Conservation (phyloP, 2,329 filamentous ascomycete species). For the Sclerotiophoma versabilis region DNA sequence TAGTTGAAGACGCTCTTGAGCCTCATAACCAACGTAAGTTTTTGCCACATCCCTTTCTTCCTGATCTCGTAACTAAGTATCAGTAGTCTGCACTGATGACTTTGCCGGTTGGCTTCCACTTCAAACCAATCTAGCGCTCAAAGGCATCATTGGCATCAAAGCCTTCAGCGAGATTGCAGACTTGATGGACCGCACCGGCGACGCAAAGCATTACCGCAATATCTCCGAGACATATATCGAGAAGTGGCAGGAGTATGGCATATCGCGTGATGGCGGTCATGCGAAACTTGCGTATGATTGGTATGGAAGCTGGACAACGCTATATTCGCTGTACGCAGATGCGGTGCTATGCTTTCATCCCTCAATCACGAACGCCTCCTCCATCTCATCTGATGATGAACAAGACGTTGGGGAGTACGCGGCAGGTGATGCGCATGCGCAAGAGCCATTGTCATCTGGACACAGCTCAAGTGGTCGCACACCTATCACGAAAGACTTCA, state of each 20-base stretch:
- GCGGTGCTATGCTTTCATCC: constrained; percentile 81
- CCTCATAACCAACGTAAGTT: constrained; percentile 72
- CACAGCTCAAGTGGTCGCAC: constrained; percentile 27
- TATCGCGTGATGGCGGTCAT: constrained; percentile 73
- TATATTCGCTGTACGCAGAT: constrained; percentile 87
- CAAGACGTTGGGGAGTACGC: constrained; percentile 1
- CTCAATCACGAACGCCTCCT: constrained; percentile 49
- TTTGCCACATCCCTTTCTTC: background rate
- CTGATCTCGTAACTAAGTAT: background rate
- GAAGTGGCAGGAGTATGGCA: constrained; percentile 74
- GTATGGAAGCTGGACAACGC: constrained; percentile 81
- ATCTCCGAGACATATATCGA: constrained; percentile 72
- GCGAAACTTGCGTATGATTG: constrained; percentile 82
- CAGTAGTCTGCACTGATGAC: constrained; percentile 76
- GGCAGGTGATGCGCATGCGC: constrained; percentile 17
- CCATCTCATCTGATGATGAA: constrained; percentile 12
- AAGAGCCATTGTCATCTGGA: constrained; percentile 29
- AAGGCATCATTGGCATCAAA: constrained; percentile 82
- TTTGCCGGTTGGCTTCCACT: constrained; percentile 80
- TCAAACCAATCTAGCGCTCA: constrained; percentile 82
- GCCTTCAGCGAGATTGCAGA: constrained; percentile 76
- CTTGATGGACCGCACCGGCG: constrained; percentile 64
- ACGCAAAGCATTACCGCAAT: constrained; percentile 67
- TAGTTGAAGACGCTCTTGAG: constrained; percentile 76
- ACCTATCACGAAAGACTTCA: constrained; percentile 61